phyloP scores from a whole-genome alignment of 2,329 filamentous ascomycete species.

The Rhytidhysteron rufulum region DNA sequence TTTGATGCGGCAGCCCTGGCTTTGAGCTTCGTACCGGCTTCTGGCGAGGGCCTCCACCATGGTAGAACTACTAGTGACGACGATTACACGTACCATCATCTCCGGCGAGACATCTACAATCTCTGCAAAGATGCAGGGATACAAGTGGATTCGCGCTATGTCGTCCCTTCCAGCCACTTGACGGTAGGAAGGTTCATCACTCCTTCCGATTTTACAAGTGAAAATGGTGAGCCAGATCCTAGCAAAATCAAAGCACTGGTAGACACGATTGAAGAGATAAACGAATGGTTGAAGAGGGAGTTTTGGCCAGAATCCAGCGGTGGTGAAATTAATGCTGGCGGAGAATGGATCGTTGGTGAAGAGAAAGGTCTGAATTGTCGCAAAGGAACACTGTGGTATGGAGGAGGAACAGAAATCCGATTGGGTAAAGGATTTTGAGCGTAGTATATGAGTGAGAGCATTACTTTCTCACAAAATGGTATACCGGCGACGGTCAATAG shows the following conservation, averaged over 20 bases:
- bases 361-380: constrained; percentile 76
- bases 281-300: constrained; percentile 66
- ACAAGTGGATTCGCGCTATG: constrained; percentile 73
- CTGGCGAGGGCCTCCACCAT: constrained; percentile 50
- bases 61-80: constrained; percentile 51
- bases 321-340: constrained; percentile 44
- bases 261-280: constrained; percentile 68
- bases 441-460: not conserved
- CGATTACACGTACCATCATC: constrained; percentile 82
- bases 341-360: constrained; percentile 85
- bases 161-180: constrained; percentile 85
- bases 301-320: constrained; percentile 59
- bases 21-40: constrained; percentile 79
- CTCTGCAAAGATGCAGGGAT: constrained; percentile 60
- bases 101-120: constrained; percentile 73
- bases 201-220: constrained; percentile 52
- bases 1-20: constrained; percentile 85
- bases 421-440: constrained; percentile 50
- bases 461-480: not conserved
- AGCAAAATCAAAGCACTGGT: constrained; percentile 64
- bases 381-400: constrained; percentile 81
- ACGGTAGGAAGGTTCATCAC: constrained; percentile 79
- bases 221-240: constrained; percentile 42
- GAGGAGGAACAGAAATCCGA: constrained; percentile 65
- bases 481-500: not conserved